A percentile compares a stretch with the other conserved stretches of the same genome.
phyloP scores from a whole-genome alignment of 768 basidiomycete genomes.

The Auriscalpium microsporum region DNA sequence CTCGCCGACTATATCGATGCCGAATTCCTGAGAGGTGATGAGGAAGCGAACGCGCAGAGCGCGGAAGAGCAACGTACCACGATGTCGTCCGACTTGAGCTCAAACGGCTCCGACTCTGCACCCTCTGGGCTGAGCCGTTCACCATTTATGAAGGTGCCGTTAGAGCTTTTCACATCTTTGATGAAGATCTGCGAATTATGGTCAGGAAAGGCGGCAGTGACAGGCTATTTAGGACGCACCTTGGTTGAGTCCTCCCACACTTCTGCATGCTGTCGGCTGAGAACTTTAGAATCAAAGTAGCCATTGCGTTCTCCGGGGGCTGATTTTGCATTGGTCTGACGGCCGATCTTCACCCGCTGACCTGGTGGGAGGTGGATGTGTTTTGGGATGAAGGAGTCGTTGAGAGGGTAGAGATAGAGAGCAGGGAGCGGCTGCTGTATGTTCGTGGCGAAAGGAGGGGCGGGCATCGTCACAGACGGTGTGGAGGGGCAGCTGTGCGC shows the following conservation, averaged over 20 bases:
- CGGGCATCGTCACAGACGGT: slow-evolving; percentile 5
- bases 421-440: slow-evolving; percentile 22
- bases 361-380: slow-evolving; percentile 71
- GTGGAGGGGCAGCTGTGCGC: not conserved
- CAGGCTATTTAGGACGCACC: slow-evolving; percentile 36
- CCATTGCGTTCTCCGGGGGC: slow-evolving; percentile 89
- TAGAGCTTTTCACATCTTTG: slow-evolving; percentile 96
- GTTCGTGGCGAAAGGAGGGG: slow-evolving; percentile 9
- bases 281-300: slow-evolving; percentile 93
- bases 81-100: slow-evolving; percentile 91
- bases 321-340: slow-evolving; percentile 94
- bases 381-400: slow-evolving; percentile 91
- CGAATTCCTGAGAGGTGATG: slow-evolving; percentile 69
- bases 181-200: slow-evolving; percentile 70
- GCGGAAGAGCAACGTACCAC: slow-evolving; percentile 54
- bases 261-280: slow-evolving; percentile 93
- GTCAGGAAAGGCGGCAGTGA: slow-evolving; percentile 11
- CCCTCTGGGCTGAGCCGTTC: slow-evolving; percentile 87
- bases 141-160: slow-evolving; percentile 97
- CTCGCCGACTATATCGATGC: slow-evolving; percentile 97
- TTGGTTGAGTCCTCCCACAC: slow-evolving; percentile 93
- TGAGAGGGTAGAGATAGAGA: slow-evolving; percentile 71
- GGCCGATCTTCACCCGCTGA: slow-evolving; percentile 81
- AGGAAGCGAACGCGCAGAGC: slow-evolving; percentile 5
- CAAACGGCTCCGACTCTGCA: slow-evolving; percentile 84